phyloP scores from a whole-genome alignment of 1,284 basidiomycete genomes.

The Papiliotrema terrestris region DNA sequence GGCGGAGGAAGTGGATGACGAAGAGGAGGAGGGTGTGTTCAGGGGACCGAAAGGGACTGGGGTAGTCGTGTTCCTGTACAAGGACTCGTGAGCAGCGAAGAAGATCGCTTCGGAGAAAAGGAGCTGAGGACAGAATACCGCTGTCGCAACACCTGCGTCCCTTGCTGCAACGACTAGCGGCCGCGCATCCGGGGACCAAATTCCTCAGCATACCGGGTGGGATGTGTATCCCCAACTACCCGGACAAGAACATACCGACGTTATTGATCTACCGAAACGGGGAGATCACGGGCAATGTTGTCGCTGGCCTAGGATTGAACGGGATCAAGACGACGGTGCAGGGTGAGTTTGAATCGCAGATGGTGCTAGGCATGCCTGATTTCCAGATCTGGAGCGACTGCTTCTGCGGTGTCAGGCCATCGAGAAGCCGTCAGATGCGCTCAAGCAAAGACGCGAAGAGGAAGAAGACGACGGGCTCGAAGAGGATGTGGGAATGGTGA shows the following conservation, averaged over 20 bases:
- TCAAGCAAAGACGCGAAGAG: conserved; percentile 24
- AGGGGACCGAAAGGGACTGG: conserved; percentile 51
- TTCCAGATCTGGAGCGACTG: conserved; percentile 43
- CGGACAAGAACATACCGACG: conserved; percentile 87
- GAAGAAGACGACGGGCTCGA: conserved; percentile 30
- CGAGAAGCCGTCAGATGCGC: conserved; percentile 35
- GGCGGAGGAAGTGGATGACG: conserved; percentile 30
- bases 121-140: conserved; percentile 57
- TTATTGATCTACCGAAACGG: conserved; percentile 89
- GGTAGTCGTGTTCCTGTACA: conserved; percentile 57
- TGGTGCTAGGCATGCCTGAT: neutral
- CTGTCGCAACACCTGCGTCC: conserved; percentile 71
- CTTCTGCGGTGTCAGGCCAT: conserved; percentile 38
- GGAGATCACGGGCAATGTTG: conserved; percentile 78
- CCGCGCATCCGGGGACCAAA: conserved; percentile 82
- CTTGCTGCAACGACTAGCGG: conserved; percentile 71
- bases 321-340: conserved; percentile 73
- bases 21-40: conserved; percentile 43
- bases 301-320: conserved; percentile 60
- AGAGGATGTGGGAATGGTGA: conserved; percentile 35
- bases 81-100: conserved; percentile 51
- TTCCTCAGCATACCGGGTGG: conserved; percentile 94
- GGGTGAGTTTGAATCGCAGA: conserved; percentile 55
- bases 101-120: neutral
- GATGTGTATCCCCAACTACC: conserved; percentile 94